These are phyloP conservation scores for Balamuthia mandrillaris DNA, from an alignment of 208 protist species.

Conservation along the genomic window DNA sequence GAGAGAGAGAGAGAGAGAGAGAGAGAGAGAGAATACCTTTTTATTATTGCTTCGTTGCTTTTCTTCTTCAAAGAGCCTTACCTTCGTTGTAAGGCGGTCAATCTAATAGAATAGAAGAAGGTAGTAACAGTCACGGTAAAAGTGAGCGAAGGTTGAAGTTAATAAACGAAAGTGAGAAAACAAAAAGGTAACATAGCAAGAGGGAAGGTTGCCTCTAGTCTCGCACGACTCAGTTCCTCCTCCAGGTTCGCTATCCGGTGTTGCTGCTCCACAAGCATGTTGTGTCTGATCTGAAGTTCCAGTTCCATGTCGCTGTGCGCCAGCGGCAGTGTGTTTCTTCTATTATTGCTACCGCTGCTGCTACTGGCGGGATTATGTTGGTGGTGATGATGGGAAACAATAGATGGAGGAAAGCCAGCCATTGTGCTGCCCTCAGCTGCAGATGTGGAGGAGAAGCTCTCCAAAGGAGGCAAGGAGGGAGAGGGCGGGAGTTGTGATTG, in stretches of 20 bases:
- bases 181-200: neutral
- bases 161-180: neutral
- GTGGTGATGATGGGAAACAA: neutral
- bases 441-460: neutral
- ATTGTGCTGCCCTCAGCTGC: no score
- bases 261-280: conserved; percentile 46
- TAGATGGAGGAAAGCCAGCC: no score
- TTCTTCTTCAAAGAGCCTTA: conserved; percentile 56
- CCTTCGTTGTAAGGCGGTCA: conserved; percentile 46
- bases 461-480: neutral
- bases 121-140: neutral
- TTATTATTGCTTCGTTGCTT: conserved; percentile 53
- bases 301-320: conserved; percentile 29
- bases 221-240: conserved; percentile 39
- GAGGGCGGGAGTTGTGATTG: neutral
- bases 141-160: neutral
- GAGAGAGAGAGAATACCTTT: conserved; percentile 3
- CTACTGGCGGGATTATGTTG: neutral
- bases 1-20: neutral
- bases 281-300: conserved; percentile 32
- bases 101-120: conserved; percentile 16
- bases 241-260: conserved; percentile 41
- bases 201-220: neutral
- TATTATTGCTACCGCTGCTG: neutral
- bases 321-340: neutral